Evolutionary conservation across 2,329 filamentous ascomycete species (phyloP).

Genomic region (Fusarium mundagurra): DNA sequence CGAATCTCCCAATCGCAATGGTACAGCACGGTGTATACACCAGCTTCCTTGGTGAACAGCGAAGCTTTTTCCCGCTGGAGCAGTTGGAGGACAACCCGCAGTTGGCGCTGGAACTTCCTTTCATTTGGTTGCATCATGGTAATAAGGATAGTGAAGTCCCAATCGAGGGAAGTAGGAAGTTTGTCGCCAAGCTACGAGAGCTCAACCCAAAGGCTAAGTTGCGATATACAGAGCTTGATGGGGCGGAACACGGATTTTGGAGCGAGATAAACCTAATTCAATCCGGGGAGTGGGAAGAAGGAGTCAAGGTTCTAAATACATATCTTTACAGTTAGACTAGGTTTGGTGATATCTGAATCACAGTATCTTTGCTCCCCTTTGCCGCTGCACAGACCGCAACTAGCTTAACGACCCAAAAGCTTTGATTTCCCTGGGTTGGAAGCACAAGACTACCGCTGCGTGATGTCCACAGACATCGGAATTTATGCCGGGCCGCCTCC

Average conservation of each 20-base stretch:
- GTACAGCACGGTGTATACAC: background rate
- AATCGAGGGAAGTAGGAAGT: background rate
- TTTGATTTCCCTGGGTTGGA: too few relatives aligned
- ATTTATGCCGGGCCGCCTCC: too few relatives aligned
- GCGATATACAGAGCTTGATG: background rate
- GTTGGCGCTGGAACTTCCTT: background rate
- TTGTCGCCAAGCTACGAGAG: background rate
- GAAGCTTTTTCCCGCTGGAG: background rate
- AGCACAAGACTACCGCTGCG: too few relatives aligned
- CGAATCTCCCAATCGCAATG: background rate
- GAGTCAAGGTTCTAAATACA: background rate
- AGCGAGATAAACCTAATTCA: background rate
- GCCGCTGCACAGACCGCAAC: too few relatives aligned
- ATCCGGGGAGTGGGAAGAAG: background rate
- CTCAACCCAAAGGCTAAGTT: background rate
- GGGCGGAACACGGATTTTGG: background rate
- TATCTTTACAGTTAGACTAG: background rate
- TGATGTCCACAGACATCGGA: too few relatives aligned
- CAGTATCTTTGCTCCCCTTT: background rate
- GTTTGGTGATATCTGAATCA: rapidly evolving
- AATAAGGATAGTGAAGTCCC: background rate
- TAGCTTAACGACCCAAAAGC: too few relatives aligned
- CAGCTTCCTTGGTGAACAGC: background rate
- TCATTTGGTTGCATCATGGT: background rate
- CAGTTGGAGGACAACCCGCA: background rate